Evolutionary conservation across 2,329 filamentous ascomycete species (phyloP), one percentile per base, ranked within the genome.

Genomic region (Blastomyces gilchristii): DNA sequence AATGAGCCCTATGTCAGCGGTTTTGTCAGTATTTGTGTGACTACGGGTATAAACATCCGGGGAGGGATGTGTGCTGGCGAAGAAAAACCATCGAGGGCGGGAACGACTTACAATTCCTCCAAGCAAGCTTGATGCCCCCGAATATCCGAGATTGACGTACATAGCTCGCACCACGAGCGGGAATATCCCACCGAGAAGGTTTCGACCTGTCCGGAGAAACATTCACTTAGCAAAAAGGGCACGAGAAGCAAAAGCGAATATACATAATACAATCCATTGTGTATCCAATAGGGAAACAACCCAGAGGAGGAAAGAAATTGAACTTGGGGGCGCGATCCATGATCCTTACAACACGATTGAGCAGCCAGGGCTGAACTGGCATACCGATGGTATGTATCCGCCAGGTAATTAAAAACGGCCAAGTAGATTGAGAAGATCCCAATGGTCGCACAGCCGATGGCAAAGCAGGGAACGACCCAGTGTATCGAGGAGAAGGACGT

Each of bases 361-460:
- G 91, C 90, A 0, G 92, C 92, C 6, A 96, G 78, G 0, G 92
- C 91, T 0, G 89, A 94, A 49, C 87, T 91, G 0, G 92, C 90
- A 69, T 93, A 96, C 2, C 83, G 81, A 71, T 91, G 88, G 74
- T 96, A 97, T 1, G 87, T 87, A 71, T 97, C 92, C 25, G 91
- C 91, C 1, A 97, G 81, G 69, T 96, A 97, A 72, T 97, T 97
- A 78, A 97, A 96, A 0, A 91, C 89, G 2, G 91, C 87, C 0
- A 97, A 82, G 71, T 95, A 95, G 45, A 97, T 85, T 50, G 85
- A 87, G 73, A 90, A 93, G 67, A 97, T 95, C 37, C 92, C 88
- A 80, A 93, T 89, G 0, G 89, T 93, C 0, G 90, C 87, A 64
- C 91, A 83, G 0, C 81, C 84, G 43, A 96, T 81, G 0, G 85